These are phyloP conservation scores for Ploettnerulaceae sp. DNA, from an alignment of 2,329 filamentous ascomycete species.

Conservation along the genomic window DNA sequence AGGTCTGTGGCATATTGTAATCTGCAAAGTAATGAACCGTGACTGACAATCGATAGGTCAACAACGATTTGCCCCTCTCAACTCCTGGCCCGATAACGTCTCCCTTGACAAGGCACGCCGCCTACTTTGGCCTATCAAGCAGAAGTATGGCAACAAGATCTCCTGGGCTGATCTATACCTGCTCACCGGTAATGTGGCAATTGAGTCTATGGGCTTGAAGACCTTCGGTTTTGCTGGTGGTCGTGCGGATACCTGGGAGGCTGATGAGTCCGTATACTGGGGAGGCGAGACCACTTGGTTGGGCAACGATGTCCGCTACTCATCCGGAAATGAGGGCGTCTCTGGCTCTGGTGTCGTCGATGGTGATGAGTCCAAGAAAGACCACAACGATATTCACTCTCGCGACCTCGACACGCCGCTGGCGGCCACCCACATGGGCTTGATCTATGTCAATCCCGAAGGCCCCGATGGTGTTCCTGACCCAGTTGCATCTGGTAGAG, in stretches of 20 bases:
- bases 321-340: conserved; percentile 17
- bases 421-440: conserved; percentile 65
- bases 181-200: conserved; percentile 69
- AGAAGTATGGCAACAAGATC: conserved; percentile 79
- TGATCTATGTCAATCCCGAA: conserved; percentile 81
- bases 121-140: conserved; percentile 76
- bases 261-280: conserved; percentile 75
- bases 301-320: conserved; percentile 68
- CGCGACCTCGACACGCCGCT: conserved; percentile 65
- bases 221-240: conserved; percentile 71
- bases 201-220: conserved; percentile 72
- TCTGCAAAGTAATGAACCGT: background rate
- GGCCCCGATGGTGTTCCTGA: conserved; percentile 70
- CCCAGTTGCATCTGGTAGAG: conserved; percentile 60
- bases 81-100: conserved; percentile 78
- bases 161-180: conserved; percentile 73
- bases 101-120: conserved; percentile 76
- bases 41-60: conserved; percentile 39
- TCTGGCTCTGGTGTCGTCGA: conserved; percentile 40
- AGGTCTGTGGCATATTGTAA: conserved; percentile 31
- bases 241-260: conserved; percentile 67
- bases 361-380: conserved; percentile 38
- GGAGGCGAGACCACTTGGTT: conserved; percentile 70
- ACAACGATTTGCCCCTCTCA: conserved; percentile 75
- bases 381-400: conserved; percentile 47